These are phyloP conservation scores for Sanghuangporus sanghuang DNA, from an alignment of 1,284 basidiomycete genomes.

Conservation along the genomic window DNA sequence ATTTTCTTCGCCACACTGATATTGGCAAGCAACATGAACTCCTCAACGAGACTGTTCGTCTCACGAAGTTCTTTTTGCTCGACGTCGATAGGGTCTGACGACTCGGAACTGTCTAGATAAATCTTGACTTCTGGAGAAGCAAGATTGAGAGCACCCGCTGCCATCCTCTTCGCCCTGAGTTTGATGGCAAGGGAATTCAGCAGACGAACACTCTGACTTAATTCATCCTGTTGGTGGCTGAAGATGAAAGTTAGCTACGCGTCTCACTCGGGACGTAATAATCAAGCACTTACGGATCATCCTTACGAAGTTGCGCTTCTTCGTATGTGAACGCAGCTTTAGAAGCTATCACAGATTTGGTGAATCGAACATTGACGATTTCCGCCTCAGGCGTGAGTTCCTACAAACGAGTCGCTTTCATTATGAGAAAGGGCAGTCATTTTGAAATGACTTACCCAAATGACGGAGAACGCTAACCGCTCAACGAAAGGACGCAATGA, in stretches of 20 bases:
- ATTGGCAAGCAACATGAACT: conserved; percentile 99
- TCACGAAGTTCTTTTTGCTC: conserved; percentile 93
- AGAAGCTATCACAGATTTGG: conserved; percentile 94
- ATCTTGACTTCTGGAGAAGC: conserved; percentile 99
- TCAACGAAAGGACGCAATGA: conserved; percentile 93
- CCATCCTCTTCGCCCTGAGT: conserved; percentile 85
- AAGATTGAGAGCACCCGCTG: conserved; percentile 91
- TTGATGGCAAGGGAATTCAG: conserved; percentile 88
- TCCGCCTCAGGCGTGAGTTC: conserved; percentile 84
- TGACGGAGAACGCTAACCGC: conserved; percentile 90
- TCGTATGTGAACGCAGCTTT: conserved; percentile 98
- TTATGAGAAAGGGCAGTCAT: background rate
- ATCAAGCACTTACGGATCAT: conserved; percentile 66
- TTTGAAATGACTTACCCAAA: conserved; percentile 72
- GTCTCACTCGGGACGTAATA: background rate
- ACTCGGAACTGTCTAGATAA: conserved; percentile 88
- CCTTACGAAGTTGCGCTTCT: conserved; percentile 92
- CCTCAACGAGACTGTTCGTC: conserved; percentile 97
- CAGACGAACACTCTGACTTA: conserved; percentile 87
- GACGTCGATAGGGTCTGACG: conserved; percentile 93
- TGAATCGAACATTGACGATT: conserved; percentile 88
- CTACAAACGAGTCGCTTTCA: conserved; percentile 34
- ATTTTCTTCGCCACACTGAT: conserved; percentile 91
- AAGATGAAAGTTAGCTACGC: conserved; percentile 1
- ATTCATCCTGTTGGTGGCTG: conserved; percentile 72